A percentile compares a stretch with the other conserved stretches of the same genome.
These are phyloP conservation scores for Butyriboletus appendiculatus DNA, from an alignment of 1,284 basidiomycete genomes.

Conservation along the genomic window DNA sequence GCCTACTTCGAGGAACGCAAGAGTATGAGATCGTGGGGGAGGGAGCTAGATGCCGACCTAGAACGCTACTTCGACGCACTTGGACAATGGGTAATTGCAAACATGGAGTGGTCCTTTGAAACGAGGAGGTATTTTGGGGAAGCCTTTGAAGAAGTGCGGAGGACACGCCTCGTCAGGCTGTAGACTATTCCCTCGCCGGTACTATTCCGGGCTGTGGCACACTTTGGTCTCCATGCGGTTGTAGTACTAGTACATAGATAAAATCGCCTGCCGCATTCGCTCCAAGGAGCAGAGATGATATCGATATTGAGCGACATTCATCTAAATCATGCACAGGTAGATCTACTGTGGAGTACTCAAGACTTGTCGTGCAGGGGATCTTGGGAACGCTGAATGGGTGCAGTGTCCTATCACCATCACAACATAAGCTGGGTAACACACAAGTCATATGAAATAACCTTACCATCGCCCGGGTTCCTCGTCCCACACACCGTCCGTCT, in stretches of 20 bases:
- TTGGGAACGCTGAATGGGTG: background rate
- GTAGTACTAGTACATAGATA: slow-evolving; percentile 21
- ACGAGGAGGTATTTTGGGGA: slow-evolving; percentile 57
- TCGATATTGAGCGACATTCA: slow-evolving; percentile 2
- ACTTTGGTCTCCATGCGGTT: background rate
- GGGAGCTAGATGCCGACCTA: slow-evolving; percentile 48
- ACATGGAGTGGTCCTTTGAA: slow-evolving; percentile 60
- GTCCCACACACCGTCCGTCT: background rate
- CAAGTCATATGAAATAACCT: background rate
- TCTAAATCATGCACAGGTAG: slow-evolving; percentile 8
- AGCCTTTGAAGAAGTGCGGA: slow-evolving; percentile 16
- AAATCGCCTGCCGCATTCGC: slow-evolving; percentile 5
- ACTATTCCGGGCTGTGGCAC: slow-evolving; percentile 1
- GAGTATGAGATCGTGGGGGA: slow-evolving; percentile 50
- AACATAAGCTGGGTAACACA: background rate
- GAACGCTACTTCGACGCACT: slow-evolving; percentile 47
- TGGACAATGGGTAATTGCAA: slow-evolving; percentile 52
- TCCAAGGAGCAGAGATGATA: slow-evolving; percentile 2
- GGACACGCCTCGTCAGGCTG: slow-evolving; percentile 27
- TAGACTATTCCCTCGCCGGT: slow-evolving; percentile 4
- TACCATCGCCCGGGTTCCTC: slow-evolving; percentile 16
- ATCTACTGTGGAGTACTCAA: slow-evolving; percentile 18
- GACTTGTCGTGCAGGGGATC: background rate
- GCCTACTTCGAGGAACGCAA: slow-evolving; percentile 48
- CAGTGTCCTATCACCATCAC: slow-evolving; percentile 3